Base-by-base conservation (phyloP, 2,329 filamentous ascomycete genomes). In the Trichoderma sp. region DNA sequence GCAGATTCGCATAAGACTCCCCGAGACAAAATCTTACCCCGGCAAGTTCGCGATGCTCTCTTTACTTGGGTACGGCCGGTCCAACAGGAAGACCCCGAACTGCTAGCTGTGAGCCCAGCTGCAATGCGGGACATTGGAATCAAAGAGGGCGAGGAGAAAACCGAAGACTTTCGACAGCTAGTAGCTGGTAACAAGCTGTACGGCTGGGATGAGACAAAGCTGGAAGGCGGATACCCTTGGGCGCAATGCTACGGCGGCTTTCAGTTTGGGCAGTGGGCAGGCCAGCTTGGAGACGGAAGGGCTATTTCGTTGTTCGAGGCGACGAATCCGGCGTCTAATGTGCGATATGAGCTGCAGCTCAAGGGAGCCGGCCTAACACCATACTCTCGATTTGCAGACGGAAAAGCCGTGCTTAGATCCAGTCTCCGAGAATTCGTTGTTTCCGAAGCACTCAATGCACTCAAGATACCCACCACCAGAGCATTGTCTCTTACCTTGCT, bases 211-310 rank as follows among this genome's bases (percentile, higher is more conserved):
- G 88, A 92, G 72, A 87, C 90, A 71, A 86, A 85, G 74, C 79
- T 83, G 28, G 84, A 89, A 71, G 92, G 92, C 23, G 90, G 96
- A 57, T 99, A 99, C 80, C 95, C 96, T 0, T 99, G 96, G 96
- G 95, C 96, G 36, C 96, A 99, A 82, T 98, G 96, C 83, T 99
- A 99, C 80, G 96, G 96, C 71, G 95, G 95, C 71, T 90, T 88
- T 78, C 87, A 90, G 78, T 90, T 91, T 79, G 96, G 96, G 6
- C 90, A 92, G 75, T 99, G 95, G 95, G 96, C 96, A 4, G 95
- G 96, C 6, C 96, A 99, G 81, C 88, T 99, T 1, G 96, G 96
- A 55, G 96, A 99, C 79, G 96, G 96, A 47, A 88, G 96, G 70
- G 96, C 95, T 34, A 98, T 99, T 76, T 97, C 93, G 43, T 85